Conservation (phyloP, 495 filamentous ascomycete species). For the Penicillium tannophilum region DNA sequence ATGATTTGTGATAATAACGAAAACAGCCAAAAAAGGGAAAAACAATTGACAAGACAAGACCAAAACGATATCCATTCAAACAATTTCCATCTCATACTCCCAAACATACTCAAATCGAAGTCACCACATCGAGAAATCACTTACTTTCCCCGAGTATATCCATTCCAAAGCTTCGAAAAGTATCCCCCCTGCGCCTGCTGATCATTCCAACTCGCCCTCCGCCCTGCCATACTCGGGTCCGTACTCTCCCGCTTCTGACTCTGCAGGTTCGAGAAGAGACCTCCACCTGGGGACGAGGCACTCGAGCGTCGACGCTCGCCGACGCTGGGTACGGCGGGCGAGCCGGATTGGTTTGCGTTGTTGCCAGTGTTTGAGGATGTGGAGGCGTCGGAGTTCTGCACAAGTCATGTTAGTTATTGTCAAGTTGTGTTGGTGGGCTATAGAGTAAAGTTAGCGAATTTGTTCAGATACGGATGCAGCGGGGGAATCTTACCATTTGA, state of each 20-base stretch:
- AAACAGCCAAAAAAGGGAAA: not conserved
- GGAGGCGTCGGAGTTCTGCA: constrained; percentile 30
- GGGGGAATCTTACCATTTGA: too few relatives aligned
- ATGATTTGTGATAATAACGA: too few relatives aligned
- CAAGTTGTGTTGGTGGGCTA: too few relatives aligned
- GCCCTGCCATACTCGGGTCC: constrained; percentile 39
- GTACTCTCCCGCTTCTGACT: constrained; percentile 53
- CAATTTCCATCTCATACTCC: not conserved
- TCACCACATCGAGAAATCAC: not conserved
- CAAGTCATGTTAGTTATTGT: not conserved
- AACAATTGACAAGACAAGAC: not conserved
- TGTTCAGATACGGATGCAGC: too few relatives aligned
- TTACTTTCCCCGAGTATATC: constrained; percentile 43
- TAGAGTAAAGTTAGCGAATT: too few relatives aligned
- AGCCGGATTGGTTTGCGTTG: constrained; percentile 6
- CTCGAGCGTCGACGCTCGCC: constrained; percentile 40
- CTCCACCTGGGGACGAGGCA: constrained; percentile 21
- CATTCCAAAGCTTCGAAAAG: constrained; percentile 58
- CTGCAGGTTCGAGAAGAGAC: constrained; percentile 51
- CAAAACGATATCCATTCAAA: not conserved
- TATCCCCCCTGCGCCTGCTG: constrained; percentile 45
- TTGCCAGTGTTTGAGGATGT: constrained; percentile 21
- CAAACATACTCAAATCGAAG: not conserved
- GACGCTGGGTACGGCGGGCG: constrained; percentile 22
- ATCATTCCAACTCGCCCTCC: constrained; percentile 53